Base-by-base conservation (phyloP, 108 stramenopile species). In the Chaetoceros tenuissimus region DNA sequence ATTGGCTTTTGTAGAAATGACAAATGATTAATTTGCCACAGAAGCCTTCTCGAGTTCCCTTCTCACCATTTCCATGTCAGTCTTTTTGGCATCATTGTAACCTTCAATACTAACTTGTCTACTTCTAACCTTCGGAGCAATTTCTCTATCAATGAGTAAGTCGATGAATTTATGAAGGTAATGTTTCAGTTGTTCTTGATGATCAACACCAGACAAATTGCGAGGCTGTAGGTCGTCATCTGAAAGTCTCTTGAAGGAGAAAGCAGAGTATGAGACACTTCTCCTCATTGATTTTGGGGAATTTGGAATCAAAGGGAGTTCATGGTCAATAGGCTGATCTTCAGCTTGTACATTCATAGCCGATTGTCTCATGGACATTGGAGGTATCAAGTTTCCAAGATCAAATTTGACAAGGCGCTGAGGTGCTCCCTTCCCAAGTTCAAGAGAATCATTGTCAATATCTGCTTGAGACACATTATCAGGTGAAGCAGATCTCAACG, bases 81-180 rank as follows among this genome's bases (percentile, higher is more conserved):
- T 40, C 34, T 40, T 40, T 13, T 13, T 40, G 8, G 34, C 8
- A 10, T 40, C 13, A 40, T 5, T 10, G 34, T 5, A 10, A 13
- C 8, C 5, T 40, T 40, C 34, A 5, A 49, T 49, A 19, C 5
- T 17, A 18, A 22, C 24, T 2, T 43, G 34, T n/a, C 46, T 60
- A 28, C 66, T 68, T 25, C 68, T 66, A 28, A 68, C 22, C 48
- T 68, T 52, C n/a, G 62, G 67, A 44, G 67, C 67, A 28, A 77
- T 84, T 59, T 90, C 89, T 28, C 85, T 64, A 2, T 73, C 81
- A 53, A 91, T 74, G 24, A 91, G 72, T 23, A 87, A 58, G 63
- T 85, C 81, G 10, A 91, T 67, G 52, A 91, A 91, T 56, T 84
- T 86, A 21, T 72, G 50, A 59, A 82, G 87, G 47, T 87, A 87